Evolutionary conservation across 2,329 filamentous ascomycete species (phyloP).

Genomic region (Pestalotiopsis sp.): DNA sequence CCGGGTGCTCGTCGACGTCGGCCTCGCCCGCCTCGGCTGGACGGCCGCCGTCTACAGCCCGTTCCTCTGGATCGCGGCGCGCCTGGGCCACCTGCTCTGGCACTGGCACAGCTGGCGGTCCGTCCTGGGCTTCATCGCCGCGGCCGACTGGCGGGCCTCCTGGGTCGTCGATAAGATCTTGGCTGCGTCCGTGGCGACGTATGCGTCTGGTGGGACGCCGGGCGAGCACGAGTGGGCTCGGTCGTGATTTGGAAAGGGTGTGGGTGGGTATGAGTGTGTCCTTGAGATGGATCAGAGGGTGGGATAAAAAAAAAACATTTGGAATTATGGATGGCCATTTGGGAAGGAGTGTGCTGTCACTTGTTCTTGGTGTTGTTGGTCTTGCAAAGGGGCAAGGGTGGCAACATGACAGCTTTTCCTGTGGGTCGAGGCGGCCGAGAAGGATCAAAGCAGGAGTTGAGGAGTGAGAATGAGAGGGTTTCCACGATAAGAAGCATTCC

Average conservation of each 20-base stretch:
- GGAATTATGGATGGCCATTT: too few species aligned
- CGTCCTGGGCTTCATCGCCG: not conserved
- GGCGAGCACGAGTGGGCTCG: not conserved
- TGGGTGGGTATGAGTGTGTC: not conserved
- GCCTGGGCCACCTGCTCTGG: not conserved
- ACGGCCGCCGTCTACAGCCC: conserved; percentile 11
- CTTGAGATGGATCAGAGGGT: not conserved
- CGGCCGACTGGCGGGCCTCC: not conserved
- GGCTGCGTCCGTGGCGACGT: too few species aligned
- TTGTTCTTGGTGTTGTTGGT: not conserved
- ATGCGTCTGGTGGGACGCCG: not conserved
- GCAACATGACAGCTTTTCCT: not conserved
- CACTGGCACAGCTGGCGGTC: not conserved
- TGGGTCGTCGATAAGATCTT: not conserved
- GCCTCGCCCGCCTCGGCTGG: conserved; percentile 14
- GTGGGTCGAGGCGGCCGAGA: not conserved
- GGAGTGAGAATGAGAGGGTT: not conserved
- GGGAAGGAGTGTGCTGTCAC: not conserved
- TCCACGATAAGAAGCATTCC: not conserved
- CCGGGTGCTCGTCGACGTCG: conserved; percentile 8
- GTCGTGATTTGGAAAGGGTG: not conserved
- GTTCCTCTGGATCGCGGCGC: not conserved
- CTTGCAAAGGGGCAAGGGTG: not conserved
- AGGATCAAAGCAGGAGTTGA: not conserved
- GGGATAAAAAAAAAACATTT: not conserved